Conservation (phyloP, 2,329 filamentous ascomycete species). For the Dothistroma pini region DNA sequence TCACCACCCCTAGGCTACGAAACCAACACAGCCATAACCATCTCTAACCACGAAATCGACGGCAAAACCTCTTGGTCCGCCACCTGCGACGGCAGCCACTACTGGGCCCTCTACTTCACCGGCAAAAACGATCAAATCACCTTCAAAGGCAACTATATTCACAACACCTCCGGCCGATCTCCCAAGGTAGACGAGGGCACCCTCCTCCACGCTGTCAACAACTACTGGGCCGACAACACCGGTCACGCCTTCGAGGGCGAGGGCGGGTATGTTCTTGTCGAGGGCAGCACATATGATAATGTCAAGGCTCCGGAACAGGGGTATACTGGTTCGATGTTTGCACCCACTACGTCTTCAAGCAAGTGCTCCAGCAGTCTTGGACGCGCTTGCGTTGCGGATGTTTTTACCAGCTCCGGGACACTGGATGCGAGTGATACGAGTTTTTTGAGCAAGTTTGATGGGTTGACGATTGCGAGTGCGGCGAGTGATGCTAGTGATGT, state of each 20-base stretch:
- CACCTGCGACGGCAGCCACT: conserved; percentile 52
- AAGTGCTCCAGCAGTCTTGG: conserved; percentile 12
- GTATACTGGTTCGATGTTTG: conserved; percentile 13
- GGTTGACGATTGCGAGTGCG: conserved; percentile 16
- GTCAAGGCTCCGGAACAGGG: conserved; percentile 8
- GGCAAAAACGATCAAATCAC: conserved; percentile 55
- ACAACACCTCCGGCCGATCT: conserved; percentile 55
- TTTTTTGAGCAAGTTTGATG: conserved; percentile 16
- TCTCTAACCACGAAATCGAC: conserved; percentile 60
- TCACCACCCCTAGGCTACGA: conserved; percentile 42
- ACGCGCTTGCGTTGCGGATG: conserved; percentile 13
- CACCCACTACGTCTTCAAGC: conserved; percentile 6
- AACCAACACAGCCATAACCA: conserved; percentile 54
- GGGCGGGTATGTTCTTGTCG: conserved; percentile 22
- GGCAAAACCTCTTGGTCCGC: conserved; percentile 54
- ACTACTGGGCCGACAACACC: conserved; percentile 55
- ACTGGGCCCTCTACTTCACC: conserved; percentile 31
- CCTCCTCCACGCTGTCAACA: conserved; percentile 60
- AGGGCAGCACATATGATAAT: conserved; percentile 23
- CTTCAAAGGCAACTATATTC: conserved; percentile 59
- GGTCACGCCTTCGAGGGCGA: conserved; percentile 51
- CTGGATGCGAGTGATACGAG: conserved; percentile 9
- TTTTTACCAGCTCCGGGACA: conserved; percentile 11
- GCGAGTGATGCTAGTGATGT: conserved; percentile 18
- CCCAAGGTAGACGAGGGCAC: conserved; percentile 57